A percentile compares a stretch with the other conserved stretches of the same genome.
These are phyloP conservation scores for Penicillium sp. DNA, from an alignment of 2,329 filamentous ascomycete genomes.

Conservation along the genomic window DNA sequence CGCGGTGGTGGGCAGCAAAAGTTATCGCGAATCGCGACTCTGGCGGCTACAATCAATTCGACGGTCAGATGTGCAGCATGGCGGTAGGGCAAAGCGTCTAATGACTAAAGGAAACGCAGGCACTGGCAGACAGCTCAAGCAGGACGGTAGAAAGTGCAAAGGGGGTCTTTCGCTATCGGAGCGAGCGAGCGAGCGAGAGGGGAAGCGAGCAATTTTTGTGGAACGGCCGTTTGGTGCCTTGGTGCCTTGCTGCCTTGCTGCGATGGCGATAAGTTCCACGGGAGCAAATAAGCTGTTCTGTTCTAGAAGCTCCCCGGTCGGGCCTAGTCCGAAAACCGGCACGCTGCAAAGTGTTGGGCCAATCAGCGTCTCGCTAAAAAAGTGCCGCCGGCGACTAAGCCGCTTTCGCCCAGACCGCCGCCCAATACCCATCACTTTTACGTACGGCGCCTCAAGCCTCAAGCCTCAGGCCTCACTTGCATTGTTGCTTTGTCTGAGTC, in stretches of 20 bases:
- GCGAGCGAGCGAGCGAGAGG: too few relatives aligned
- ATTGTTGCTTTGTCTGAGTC: too few relatives aligned
- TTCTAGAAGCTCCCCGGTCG: neutral
- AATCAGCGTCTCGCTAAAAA: too few relatives aligned
- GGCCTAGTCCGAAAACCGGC: too few relatives aligned
- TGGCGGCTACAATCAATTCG: slow-evolving; percentile 2
- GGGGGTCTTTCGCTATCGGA: neutral
- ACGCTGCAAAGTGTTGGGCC: too few relatives aligned
- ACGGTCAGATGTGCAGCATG: neutral
- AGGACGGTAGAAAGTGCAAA: too few relatives aligned
- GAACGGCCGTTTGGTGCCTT: neutral
- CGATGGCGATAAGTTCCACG: neutral
- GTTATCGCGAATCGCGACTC: slow-evolving; percentile 6
- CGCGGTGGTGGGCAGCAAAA: neutral
- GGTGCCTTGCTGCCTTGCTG: neutral
- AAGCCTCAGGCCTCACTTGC: too few relatives aligned
- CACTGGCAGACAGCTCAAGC: too few relatives aligned
- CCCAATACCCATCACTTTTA: too few relatives aligned
- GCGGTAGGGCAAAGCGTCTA: neutral
- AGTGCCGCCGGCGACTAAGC: too few relatives aligned
- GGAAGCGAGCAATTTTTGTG: slow-evolving; percentile 2
- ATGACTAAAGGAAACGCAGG: neutral
- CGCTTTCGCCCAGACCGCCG: too few relatives aligned
- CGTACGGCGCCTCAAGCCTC: too few relatives aligned
- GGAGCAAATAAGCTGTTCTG: neutral